Base-by-base conservation (phyloP, 768 basidiomycete genomes). In the Lanmaoa rubissima region DNA sequence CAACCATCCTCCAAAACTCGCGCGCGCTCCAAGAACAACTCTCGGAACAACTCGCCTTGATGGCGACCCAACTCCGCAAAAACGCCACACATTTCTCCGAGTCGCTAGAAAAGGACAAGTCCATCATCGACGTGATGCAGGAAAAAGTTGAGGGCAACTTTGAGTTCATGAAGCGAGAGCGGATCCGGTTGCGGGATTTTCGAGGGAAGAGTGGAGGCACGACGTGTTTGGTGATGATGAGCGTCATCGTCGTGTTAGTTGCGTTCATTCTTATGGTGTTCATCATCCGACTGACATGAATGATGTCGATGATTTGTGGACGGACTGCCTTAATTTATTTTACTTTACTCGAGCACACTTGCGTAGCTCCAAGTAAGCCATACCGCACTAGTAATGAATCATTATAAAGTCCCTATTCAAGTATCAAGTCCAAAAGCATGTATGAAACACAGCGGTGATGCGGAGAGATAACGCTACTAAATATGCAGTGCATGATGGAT, bases 41-140 rank as follows among this genome's bases (percentile, higher is more conserved):
- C 46, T 80, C 89, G 0, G 76, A 77, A 10, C 87, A 92, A 64
- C 82, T 95, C 26, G 86, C 85, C 1, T 71, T 83, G 54, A 98
- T 98, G 95, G 92, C 93, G 1, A 77, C 84, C 11, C 92, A 94
- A 67, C 83, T 98, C 48, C 91, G 90, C 64, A 79, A 83, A 24
- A 96, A 96, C 61, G 87, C 93, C 0, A 68, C 87, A 0, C 84
- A 92, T 63, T 95, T 98, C 68, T 81, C 88, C 5, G 77, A 79
- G 5, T 77, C 85, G 12, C 75, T 98, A 1, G 85, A 76, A 41
- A 86, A 86, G 53, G 95, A 98, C 70, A 84, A 88, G 63, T 76
- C 77, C 0, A 79, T 94, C 9, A 69, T 97, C 2, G 82, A 84
- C 32, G 76, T 78, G 11, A 82, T 91, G 13, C 79, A 86, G 59